Conservation (phyloP, 192 early-diverging fungal genomes). For the Coemansia sp. region DNA sequence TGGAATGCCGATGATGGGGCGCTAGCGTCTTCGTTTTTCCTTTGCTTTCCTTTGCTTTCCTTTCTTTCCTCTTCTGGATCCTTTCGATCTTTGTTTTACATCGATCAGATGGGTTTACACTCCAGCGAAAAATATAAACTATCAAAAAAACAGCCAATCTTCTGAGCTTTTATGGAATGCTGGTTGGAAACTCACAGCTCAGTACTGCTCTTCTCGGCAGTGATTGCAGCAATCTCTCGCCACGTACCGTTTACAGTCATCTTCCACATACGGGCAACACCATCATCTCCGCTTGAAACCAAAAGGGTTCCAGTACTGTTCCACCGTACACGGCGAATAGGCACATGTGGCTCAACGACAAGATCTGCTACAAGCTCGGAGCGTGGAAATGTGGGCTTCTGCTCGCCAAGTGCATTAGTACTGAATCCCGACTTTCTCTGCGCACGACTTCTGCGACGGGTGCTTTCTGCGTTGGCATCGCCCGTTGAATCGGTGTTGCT, state of each 20-base stretch:
- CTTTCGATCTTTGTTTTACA: no score
- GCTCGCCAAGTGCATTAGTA: background rate
- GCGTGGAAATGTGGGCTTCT: conserved; percentile 16
- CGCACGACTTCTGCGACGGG: background rate
- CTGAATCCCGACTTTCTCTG: background rate
- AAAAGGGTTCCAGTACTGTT: conserved; percentile 52
- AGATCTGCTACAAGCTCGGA: conserved; percentile 46
- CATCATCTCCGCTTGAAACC: conserved; percentile 50
- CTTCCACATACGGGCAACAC: conserved; percentile 49
- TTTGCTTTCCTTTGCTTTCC: background rate
- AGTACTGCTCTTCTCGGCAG: conserved; percentile 37
- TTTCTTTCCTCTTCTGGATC: conserved; percentile 1
- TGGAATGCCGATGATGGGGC: conserved; percentile 47
- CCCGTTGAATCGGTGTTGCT: conserved; percentile 1
- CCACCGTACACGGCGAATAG: conserved; percentile 50
- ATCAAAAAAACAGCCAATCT: background rate
- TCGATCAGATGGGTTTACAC: no score
- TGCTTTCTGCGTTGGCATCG: background rate
- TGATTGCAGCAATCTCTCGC: conserved; percentile 37
- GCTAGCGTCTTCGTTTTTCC: background rate
- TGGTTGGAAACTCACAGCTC: background rate
- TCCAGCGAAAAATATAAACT: background rate
- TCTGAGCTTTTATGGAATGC: background rate
- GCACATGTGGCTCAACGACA: conserved; percentile 30
- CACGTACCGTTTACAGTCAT: conserved; percentile 47